phyloP scores from a whole-genome alignment of 176 grass and related monocot species.

The sorghum (Sorghum bicolor) region Sorghum_bicolor_NCBIv3 NC_012870.2:21800001-21800500 shows the following conservation, averaged over 20 bases:
- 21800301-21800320: slow-evolving; percentile 85
- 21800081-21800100: slow-evolving; percentile 31
- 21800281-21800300: slow-evolving; percentile 81
- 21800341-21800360: slow-evolving; percentile 87
- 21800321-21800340: slow-evolving; percentile 84
- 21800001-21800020: neutral
- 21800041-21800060: slow-evolving; percentile 4
- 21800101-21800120: slow-evolving; percentile 92
- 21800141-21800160: slow-evolving; percentile 88
- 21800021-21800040: neutral
- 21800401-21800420: slow-evolving; percentile 24
- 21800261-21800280: slow-evolving; percentile 97
- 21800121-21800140: slow-evolving; percentile 73
- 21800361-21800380: neutral
- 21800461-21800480: slow-evolving; percentile 91
- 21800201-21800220: slow-evolving; percentile 95
- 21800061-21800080: slow-evolving; percentile 30
- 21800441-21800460: slow-evolving; percentile 90
- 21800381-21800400: neutral
- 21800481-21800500: slow-evolving; percentile 90
- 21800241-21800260: slow-evolving; percentile 89
- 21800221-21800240: slow-evolving; percentile 76
- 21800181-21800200: slow-evolving; percentile 92
- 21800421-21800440: slow-evolving; percentile 50
- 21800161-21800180: slow-evolving; percentile 85